Conservation (phyloP, 345 rosid species). For the Salix brachista region DNA sequence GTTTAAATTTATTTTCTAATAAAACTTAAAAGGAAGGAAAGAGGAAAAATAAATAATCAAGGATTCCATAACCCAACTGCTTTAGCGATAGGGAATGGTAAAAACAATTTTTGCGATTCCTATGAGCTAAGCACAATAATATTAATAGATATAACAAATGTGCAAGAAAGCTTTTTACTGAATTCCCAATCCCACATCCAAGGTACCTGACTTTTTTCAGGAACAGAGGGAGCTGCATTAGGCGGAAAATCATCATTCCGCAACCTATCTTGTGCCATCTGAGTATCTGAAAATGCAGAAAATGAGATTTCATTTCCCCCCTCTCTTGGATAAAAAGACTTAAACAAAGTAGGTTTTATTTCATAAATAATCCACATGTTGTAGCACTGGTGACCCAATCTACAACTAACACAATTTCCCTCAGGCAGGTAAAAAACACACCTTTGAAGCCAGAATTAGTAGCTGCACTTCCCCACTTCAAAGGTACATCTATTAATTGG, state of each 20-base stretch:
- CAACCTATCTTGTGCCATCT: conserved; percentile 11
- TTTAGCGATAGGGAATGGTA: background rate
- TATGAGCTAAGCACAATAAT: background rate
- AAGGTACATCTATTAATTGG: conserved; percentile 34
- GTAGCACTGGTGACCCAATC: background rate
- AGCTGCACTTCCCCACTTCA: conserved; percentile 25
- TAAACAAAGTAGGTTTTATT: background rate
- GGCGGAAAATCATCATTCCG: conserved; percentile 15
- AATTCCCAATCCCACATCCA: conserved; percentile 2
- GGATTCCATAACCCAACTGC: background rate
- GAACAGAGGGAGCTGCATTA: conserved; percentile 20
- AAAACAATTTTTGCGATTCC: background rate
- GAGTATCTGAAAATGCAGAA: conserved; percentile 19
- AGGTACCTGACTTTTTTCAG: conserved; percentile 38
- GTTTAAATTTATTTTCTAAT: background rate
- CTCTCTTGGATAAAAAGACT: background rate
- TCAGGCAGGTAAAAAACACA: conserved; percentile 14
- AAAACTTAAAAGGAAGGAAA: background rate
- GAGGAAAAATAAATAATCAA: background rate
- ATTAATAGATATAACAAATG: background rate
- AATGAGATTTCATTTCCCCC: conserved; percentile 3
- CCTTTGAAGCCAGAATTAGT: conserved; percentile 25
- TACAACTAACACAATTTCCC: background rate
- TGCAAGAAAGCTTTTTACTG: background rate
- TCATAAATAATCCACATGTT: background rate